These are phyloP conservation scores for Pecoramyces ruminantium DNA, from an alignment of 192 early-diverging fungal genomes.

Conservation along the genomic window DNA sequence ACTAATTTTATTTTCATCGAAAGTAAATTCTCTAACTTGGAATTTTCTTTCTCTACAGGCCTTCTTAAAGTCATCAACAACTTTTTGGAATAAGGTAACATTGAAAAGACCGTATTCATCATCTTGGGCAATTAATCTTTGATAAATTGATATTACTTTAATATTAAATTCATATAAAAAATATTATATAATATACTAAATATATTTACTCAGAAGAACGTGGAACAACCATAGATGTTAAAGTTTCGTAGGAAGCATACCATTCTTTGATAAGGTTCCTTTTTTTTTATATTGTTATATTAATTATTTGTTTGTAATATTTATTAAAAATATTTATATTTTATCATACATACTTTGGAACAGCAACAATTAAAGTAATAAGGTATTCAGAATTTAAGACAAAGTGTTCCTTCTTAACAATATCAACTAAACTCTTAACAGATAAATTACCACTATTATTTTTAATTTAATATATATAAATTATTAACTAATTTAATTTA, in stretches of 20 bases:
- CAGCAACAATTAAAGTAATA: constrained; percentile 79
- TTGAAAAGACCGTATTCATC: constrained; percentile 85
- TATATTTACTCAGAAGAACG: constrained; percentile 63
- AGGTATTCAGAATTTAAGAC: constrained; percentile 87
- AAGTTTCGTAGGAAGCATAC: constrained; percentile 68
- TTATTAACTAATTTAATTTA: no score
- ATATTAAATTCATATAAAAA: constrained; percentile 1
- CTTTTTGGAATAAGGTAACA: constrained; percentile 79
- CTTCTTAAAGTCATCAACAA: constrained; percentile 73
- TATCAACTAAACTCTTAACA: constrained; percentile 63
- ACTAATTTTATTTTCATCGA: constrained; percentile 53
- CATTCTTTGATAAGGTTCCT: constrained; percentile 63
- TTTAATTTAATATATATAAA: no score
- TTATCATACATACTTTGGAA: constrained; percentile 52
- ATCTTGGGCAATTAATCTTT: constrained; percentile 74
- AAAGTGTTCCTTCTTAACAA: constrained; percentile 85
- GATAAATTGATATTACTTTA: no score
- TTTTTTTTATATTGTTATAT: no score
- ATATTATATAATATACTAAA: no score
- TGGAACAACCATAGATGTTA: constrained; percentile 92
- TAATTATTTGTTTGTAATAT: no score
- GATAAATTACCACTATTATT: constrained; percentile 68
- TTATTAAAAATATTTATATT: no score
- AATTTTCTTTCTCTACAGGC: constrained; percentile 84
- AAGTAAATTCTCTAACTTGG: constrained; percentile 89